Evolutionary conservation across 306 rosid species (phyloP).

Genomic region (Lagenaria siceraria): DNA sequence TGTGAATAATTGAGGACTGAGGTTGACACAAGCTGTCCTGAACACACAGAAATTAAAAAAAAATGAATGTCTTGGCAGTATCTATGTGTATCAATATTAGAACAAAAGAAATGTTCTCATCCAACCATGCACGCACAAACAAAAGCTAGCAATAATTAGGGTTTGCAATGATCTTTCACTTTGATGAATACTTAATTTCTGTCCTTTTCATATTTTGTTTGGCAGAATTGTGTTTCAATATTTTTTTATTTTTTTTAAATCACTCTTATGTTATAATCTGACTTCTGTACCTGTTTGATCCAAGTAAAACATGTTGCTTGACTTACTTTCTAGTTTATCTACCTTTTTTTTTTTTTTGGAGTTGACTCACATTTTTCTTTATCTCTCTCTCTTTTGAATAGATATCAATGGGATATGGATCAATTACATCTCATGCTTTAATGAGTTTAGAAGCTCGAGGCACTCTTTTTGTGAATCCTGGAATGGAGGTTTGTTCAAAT

Average conservation of each 20-base stretch:
- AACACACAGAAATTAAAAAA: too few species aligned
- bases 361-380: not conserved
- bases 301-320: not conserved
- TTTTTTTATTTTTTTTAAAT: not conserved
- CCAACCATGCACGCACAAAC: not conserved
- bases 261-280: not conserved
- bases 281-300: not conserved
- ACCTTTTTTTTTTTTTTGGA: not conserved
- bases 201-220: not conserved
- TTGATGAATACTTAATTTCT: not conserved
- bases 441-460: constrained; percentile 94
- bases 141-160: not conserved
- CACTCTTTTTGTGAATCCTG: constrained; percentile 77
- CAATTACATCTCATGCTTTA: constrained; percentile 65
- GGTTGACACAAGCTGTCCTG: too few species aligned
- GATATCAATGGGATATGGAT: constrained; percentile 90
- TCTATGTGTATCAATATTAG: not conserved
- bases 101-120: not conserved
- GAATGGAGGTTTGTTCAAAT: constrained; percentile 64
- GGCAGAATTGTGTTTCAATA: not conserved
- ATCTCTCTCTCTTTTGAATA: constrained; percentile 13
- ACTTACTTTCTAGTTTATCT: not conserved
- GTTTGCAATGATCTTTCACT: not conserved
- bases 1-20: too few species aligned
- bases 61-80: too few species aligned